A percentile compares a stretch with the other conserved stretches of the same genome.
These are phyloP conservation scores for Lepidium didymum DNA, from an alignment of 345 rosid genomes.

Conservation along the genomic window DNA sequence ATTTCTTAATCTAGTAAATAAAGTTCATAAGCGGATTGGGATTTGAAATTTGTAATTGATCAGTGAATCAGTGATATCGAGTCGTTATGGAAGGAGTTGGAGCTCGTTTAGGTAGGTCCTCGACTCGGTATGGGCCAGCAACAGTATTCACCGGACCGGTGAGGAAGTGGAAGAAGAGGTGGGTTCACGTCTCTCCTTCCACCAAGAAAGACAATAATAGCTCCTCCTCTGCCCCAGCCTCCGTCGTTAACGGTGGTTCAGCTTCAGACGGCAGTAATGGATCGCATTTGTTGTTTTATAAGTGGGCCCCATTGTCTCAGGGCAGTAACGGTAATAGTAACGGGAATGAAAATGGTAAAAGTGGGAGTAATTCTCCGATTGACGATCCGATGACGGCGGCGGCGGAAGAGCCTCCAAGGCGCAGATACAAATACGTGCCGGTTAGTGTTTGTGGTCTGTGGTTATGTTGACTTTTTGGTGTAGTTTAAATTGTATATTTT, in stretches of 20 bases:
- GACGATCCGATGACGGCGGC: slow-evolving; percentile 22
- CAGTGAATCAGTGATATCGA: slow-evolving; percentile 14
- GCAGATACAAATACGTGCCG: slow-evolving; percentile 90
- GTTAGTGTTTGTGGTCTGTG: slow-evolving; percentile 29
- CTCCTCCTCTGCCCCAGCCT: slow-evolving; percentile 10
- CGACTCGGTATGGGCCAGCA: slow-evolving; percentile 94
- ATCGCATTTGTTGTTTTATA: slow-evolving; percentile 67
- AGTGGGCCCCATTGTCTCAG: slow-evolving; percentile 80
- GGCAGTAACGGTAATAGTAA: slow-evolving; percentile 27
- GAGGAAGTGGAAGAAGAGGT: slow-evolving; percentile 96
- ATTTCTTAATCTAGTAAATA: not conserved
- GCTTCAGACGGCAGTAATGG: slow-evolving; percentile 46
- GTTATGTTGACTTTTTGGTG: not conserved
- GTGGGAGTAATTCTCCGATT: slow-evolving; percentile 32
- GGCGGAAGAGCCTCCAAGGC: slow-evolving; percentile 60
- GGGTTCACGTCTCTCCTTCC: slow-evolving; percentile 76
- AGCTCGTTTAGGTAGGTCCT: slow-evolving; percentile 90
- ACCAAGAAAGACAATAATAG: slow-evolving; percentile 23
- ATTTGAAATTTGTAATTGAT: slow-evolving; percentile 10
- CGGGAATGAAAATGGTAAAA: slow-evolving; percentile 19
- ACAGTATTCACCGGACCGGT: slow-evolving; percentile 95
- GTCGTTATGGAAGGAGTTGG: slow-evolving; percentile 91
- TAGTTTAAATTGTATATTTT: not conserved
- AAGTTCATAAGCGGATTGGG: not conserved
- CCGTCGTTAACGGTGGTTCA: slow-evolving; percentile 30